phyloP scores from a whole-genome alignment of 306 rosid species.

The Ceratonia siliqua region DNA sequence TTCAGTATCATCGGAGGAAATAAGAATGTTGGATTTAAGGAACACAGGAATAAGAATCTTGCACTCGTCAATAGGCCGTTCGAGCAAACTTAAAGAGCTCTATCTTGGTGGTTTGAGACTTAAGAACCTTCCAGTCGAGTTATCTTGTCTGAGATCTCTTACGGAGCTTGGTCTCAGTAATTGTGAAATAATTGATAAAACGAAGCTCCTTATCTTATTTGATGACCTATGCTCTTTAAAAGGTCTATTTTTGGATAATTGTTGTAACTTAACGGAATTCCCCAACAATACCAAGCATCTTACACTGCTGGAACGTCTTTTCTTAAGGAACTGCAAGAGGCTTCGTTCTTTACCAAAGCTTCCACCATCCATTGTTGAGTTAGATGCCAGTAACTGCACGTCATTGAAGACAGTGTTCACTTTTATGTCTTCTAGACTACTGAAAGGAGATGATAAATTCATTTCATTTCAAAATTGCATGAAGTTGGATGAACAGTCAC shows the following conservation, averaged over 20 bases:
- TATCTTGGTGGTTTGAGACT: background rate
- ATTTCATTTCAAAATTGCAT: background rate
- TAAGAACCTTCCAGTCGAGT: background rate
- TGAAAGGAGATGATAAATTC: fast-evolving
- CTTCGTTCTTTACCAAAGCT: background rate
- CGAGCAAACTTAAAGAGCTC: background rate
- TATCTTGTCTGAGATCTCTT: background rate
- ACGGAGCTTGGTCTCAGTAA: background rate
- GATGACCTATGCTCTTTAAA: background rate
- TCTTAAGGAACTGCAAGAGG: background rate
- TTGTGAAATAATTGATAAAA: background rate
- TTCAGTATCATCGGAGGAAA: background rate
- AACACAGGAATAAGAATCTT: background rate
- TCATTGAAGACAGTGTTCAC: background rate
- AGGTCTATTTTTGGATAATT: background rate
- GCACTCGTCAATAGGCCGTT: background rate
- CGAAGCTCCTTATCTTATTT: background rate
- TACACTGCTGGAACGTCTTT: background rate
- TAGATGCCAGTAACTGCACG: background rate
- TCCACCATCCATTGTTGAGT: background rate
- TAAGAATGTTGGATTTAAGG: fast-evolving
- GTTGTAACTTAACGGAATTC: background rate
- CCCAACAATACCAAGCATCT: background rate
- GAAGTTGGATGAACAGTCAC: background rate
- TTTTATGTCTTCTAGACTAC: background rate